Percentiles rank a stretch among this genome's conserved stretches.
phyloP scores from a whole-genome alignment of 2,329 filamentous ascomycete species.

The Shiraia bambusicola region DNA sequence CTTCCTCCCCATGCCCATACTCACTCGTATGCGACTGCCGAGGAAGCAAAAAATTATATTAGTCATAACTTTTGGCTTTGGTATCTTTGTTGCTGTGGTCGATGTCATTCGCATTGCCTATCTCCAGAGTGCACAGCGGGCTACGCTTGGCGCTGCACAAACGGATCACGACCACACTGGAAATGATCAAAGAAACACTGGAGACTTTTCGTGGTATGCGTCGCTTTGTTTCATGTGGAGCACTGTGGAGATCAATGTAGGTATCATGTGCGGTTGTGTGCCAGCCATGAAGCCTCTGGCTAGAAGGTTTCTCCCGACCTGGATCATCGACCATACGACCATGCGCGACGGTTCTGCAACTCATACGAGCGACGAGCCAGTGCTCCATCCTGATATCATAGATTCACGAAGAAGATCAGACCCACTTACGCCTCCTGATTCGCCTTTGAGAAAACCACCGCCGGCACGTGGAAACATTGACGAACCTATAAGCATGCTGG shows the following conservation, averaged over 20 bases:
- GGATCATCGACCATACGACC: conserved; percentile 54
- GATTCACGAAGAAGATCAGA: conserved; percentile 24
- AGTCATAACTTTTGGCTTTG: conserved; percentile 80
- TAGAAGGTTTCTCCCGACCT: conserved; percentile 59
- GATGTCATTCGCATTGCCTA: conserved; percentile 91
- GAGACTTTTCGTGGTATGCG: conserved; percentile 68
- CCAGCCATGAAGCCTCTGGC: conserved; percentile 87
- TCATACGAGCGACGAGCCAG: conserved; percentile 32
- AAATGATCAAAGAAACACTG: conserved; percentile 43
- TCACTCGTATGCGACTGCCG: conserved; percentile 76
- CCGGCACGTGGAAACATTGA: conserved; percentile 22
- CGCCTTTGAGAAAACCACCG: conserved; percentile 28
- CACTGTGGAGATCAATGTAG: conserved; percentile 85
- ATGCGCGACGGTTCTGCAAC: conserved; percentile 31
- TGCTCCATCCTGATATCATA: conserved; percentile 26
- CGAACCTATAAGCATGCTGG: conserved; percentile 50
- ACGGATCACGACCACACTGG: conserved; percentile 23
- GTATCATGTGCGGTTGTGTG: conserved; percentile 89
- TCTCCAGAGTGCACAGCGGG: conserved; percentile 68
- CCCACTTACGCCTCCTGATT: conserved; percentile 22
- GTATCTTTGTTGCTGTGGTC: conserved; percentile 83
- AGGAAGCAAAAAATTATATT: conserved; percentile 84
- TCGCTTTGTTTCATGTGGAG: conserved; percentile 92
- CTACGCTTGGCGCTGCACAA: conserved; percentile 48
- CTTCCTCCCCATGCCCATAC: conserved; percentile 81